Conservation (phyloP, 495 filamentous ascomycete species). For the Penicillium nucicola region DNA sequence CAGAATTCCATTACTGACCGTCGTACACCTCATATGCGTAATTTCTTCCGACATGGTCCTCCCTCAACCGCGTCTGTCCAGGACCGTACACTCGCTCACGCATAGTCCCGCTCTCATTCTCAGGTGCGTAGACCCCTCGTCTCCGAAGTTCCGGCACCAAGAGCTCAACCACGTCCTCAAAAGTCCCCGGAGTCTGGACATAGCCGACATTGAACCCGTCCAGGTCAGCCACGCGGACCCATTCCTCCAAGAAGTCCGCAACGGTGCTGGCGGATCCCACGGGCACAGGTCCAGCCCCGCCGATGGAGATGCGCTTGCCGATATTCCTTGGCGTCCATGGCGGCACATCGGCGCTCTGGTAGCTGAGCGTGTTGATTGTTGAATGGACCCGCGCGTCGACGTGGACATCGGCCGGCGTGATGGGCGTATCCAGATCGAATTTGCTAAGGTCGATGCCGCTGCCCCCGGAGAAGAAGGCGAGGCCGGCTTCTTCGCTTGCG, state of each 20-base stretch:
- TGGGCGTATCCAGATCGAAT: constrained; percentile 8
- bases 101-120: constrained; percentile 16
- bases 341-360: constrained; percentile 17
- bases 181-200: constrained; percentile 40
- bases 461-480: constrained; percentile 41
- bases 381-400: constrained; percentile 9
- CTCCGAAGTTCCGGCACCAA: constrained; percentile 18
- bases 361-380: constrained; percentile 1
- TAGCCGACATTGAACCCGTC: background rate
- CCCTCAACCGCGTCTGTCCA: constrained; percentile 6
- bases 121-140: constrained; percentile 3
- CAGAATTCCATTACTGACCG: background rate
- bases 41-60: constrained; percentile 10
- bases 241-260: background rate
- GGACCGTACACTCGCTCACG: constrained; percentile 26
- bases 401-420: constrained; percentile 7
- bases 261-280: constrained; percentile 4
- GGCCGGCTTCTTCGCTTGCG: constrained; percentile 35
- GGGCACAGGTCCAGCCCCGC: constrained; percentile 11
- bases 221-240: background rate
- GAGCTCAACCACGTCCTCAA: constrained; percentile 49
- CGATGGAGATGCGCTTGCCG: constrained; percentile 15
- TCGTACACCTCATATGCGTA: constrained; percentile 10
- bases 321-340: constrained; percentile 18
- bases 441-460: constrained; percentile 39